phyloP scores from a whole-genome alignment of 768 basidiomycete species.

The Termitomyces sp. region DNA sequence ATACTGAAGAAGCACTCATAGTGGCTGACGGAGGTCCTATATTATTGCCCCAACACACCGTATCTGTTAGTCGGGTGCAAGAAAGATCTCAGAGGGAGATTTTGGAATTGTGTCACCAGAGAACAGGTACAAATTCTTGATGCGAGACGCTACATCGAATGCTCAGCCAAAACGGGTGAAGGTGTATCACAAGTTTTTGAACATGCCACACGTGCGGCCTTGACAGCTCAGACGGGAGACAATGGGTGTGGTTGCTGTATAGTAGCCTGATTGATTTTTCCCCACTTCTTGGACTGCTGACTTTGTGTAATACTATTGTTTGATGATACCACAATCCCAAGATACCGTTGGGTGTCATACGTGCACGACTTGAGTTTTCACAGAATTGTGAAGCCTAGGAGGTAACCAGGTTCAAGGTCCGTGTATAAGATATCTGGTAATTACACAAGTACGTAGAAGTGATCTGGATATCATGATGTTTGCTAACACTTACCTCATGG shows the following conservation, averaged over 20 bases:
- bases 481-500: background rate
- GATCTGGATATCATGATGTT: background rate
- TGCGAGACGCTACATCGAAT: slow-evolving; percentile 95
- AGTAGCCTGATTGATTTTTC: background rate
- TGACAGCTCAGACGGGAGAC: slow-evolving; percentile 24
- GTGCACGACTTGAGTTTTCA: too few species aligned
- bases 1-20: slow-evolving; percentile 26
- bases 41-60: slow-evolving; percentile 91
- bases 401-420: background rate
- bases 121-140: slow-evolving; percentile 63
- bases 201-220: slow-evolving; percentile 89
- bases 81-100: slow-evolving; percentile 95
- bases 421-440: background rate
- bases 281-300: background rate
- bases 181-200: slow-evolving; percentile 98
- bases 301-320: background rate
- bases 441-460: background rate
- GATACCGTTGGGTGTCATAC: background rate
- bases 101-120: slow-evolving; percentile 87
- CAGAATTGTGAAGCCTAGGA: background rate
- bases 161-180: slow-evolving; percentile 92
- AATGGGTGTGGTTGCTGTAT: slow-evolving; percentile 2
- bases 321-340: background rate
- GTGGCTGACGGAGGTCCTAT: slow-evolving; percentile 99
- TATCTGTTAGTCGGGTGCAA: slow-evolving; percentile 98